Conservation (phyloP, 73 alveolate species). For the Paramecium sonneborni region DNA sequence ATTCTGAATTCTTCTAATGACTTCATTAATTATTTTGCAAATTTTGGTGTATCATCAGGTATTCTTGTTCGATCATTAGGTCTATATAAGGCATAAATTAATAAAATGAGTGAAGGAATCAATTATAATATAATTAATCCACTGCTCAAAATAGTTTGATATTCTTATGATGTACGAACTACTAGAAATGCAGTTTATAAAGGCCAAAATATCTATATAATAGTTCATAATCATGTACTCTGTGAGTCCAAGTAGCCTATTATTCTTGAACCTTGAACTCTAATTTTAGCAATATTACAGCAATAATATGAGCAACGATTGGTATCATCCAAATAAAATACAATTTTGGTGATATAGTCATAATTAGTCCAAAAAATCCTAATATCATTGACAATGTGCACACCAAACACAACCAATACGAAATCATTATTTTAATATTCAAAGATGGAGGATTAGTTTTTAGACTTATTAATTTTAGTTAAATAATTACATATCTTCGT, state of each 20-base stretch:
- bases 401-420: not conserved
- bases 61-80: constrained; percentile 26
- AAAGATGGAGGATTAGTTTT: not conserved
- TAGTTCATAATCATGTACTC: not conserved
- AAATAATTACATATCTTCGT: not conserved
- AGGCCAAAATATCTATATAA: constrained; percentile 42
- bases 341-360: not conserved
- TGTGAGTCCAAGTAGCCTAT: constrained; percentile 28
- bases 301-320: not conserved
- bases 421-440: not conserved
- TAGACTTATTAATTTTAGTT: not conserved
- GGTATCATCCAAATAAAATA: constrained; percentile 21
- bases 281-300: not conserved
- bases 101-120: not conserved
- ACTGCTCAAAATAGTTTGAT: not conserved
- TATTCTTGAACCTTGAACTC: constrained; percentile 26
- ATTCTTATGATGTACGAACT: not conserved
- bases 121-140: constrained; percentile 2
- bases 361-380: constrained; percentile 42
- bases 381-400: not conserved
- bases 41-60: constrained; percentile 26
- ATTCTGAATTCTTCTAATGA: not conserved
- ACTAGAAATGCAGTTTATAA: constrained; percentile 2
- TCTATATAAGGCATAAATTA: not conserved
- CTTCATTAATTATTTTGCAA: not conserved